Percentiles rank a stretch among this genome's conserved stretches.
These are phyloP conservation scores for Dryadomyces quercus-mongolicae DNA, from an alignment of 2,329 filamentous ascomycete genomes.

Conservation along the genomic window DNA sequence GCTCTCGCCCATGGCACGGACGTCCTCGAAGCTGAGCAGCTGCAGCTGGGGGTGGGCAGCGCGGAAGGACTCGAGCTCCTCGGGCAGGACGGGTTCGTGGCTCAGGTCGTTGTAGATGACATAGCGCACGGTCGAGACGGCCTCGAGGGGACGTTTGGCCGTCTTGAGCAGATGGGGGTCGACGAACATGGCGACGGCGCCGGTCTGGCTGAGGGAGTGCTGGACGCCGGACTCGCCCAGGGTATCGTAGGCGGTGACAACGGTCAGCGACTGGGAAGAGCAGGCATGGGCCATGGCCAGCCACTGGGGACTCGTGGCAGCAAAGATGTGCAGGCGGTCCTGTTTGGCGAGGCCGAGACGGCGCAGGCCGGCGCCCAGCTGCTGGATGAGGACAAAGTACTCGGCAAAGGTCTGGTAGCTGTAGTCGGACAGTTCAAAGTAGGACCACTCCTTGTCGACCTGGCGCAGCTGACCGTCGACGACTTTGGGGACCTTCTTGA, in stretches of 20 bases:
- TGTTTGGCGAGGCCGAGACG: slow-evolving; percentile 57
- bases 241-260: slow-evolving; percentile 92
- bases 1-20: slow-evolving; percentile 46
- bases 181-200: slow-evolving; percentile 72
- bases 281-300: slow-evolving; percentile 65
- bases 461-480: slow-evolving; percentile 68
- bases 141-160: slow-evolving; percentile 41
- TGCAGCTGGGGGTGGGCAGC: slow-evolving; percentile 40
- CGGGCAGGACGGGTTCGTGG: slow-evolving; percentile 36
- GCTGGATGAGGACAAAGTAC: slow-evolving; percentile 58
- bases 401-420: slow-evolving; percentile 67
- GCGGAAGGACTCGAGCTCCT: slow-evolving; percentile 44
- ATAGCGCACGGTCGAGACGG: slow-evolving; percentile 41
- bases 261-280: slow-evolving; percentile 76
- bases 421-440: slow-evolving; percentile 72
- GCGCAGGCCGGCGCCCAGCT: slow-evolving; percentile 61
- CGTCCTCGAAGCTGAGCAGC: slow-evolving; percentile 41
- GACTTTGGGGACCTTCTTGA: slow-evolving; percentile 81
- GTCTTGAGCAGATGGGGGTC: slow-evolving; percentile 67
- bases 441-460: slow-evolving; percentile 85
- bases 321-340: slow-evolving; percentile 70
- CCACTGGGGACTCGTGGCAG: slow-evolving; percentile 77
- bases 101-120: slow-evolving; percentile 51
- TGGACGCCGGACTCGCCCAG: slow-evolving; percentile 73
- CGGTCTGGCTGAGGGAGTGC: slow-evolving; percentile 75